These are phyloP conservation scores for Grifola frondosa DNA, from an alignment of 1,284 basidiomycete genomes.

Conservation along the genomic window DNA sequence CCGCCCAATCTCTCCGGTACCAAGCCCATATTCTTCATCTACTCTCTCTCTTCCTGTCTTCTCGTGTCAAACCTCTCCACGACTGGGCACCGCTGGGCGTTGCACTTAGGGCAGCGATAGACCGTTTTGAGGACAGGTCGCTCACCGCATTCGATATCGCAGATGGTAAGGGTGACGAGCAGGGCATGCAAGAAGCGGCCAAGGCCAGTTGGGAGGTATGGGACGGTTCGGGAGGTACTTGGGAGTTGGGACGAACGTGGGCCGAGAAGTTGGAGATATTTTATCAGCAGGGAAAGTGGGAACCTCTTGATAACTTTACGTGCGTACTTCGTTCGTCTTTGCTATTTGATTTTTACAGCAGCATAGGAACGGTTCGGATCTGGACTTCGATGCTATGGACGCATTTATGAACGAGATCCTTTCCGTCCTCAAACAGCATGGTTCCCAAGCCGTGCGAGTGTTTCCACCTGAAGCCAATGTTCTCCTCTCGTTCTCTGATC, in stretches of 20 bases:
- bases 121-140: constrained; percentile 84
- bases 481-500: constrained; percentile 72
- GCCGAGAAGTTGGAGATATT: constrained; percentile 94
- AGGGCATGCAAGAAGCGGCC: constrained; percentile 76
- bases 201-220: constrained; percentile 83
- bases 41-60: constrained; percentile 73
- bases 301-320: constrained; percentile 83
- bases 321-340: constrained; percentile 40
- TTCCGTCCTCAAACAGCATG: constrained; percentile 68
- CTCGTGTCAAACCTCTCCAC: constrained; percentile 61
- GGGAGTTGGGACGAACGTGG: constrained; percentile 93
- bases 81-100: constrained; percentile 59
- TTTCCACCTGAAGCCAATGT: constrained; percentile 82
- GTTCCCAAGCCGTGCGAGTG: constrained; percentile 76
- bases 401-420: constrained; percentile 78
- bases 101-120: constrained; percentile 76
- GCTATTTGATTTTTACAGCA: background rate
- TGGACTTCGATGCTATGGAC: constrained; percentile 94
- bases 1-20: constrained; percentile 39
- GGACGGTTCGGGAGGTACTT: constrained; percentile 50
- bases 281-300: constrained; percentile 80
- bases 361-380: constrained; percentile 42
- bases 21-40: constrained; percentile 69
- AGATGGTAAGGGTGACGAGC: constrained; percentile 70
- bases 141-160: constrained; percentile 84